phyloP scores from a whole-genome alignment of 352 stramenopile genomes.

The Blastocystis sp. region DNA sequence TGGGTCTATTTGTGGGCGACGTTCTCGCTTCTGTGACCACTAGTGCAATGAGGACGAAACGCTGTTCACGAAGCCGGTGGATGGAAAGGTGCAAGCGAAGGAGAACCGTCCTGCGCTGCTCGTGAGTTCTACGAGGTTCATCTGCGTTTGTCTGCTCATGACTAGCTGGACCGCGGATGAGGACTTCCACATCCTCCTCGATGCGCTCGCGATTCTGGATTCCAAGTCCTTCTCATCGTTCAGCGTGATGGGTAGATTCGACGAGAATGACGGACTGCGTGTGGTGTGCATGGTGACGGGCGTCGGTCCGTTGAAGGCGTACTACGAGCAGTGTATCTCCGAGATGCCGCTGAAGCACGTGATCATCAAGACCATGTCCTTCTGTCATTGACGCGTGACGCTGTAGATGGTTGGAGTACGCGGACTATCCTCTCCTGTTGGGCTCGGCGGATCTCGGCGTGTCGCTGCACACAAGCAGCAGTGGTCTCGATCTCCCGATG shows the following conservation, averaged over 20 bases:
- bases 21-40: slow-evolving; percentile 67
- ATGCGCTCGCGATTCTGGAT: slow-evolving; percentile 85
- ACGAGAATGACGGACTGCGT: slow-evolving; percentile 77
- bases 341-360: slow-evolving; percentile 83
- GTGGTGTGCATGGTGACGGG: slow-evolving; percentile 88
- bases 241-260: slow-evolving; percentile 71
- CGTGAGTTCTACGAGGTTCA: slow-evolving; percentile 86
- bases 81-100: slow-evolving; percentile 16
- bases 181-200: slow-evolving; percentile 95
- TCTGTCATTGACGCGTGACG: not conserved
- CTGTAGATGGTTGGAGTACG: slow-evolving; percentile 89
- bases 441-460: slow-evolving; percentile 93
- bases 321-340: slow-evolving; percentile 85
- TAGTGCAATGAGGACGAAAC: slow-evolving; percentile 29
- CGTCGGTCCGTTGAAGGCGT: slow-evolving; percentile 91
- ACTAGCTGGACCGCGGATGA: slow-evolving; percentile 97
- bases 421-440: slow-evolving; percentile 92
- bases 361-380: slow-evolving; percentile 83
- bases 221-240: not conserved
- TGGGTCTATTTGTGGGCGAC: slow-evolving; percentile 18
- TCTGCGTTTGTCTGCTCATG: not conserved
- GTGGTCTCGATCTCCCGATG: slow-evolving; percentile 97
- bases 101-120: slow-evolving; percentile 78
- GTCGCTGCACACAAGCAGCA: slow-evolving; percentile 97
- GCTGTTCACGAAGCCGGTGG: not conserved